Evolutionary conservation across 306 rosid genomes (phyloP), one percentile per base, ranked within the genome.

Genomic region (Lagenaria siceraria): DNA sequence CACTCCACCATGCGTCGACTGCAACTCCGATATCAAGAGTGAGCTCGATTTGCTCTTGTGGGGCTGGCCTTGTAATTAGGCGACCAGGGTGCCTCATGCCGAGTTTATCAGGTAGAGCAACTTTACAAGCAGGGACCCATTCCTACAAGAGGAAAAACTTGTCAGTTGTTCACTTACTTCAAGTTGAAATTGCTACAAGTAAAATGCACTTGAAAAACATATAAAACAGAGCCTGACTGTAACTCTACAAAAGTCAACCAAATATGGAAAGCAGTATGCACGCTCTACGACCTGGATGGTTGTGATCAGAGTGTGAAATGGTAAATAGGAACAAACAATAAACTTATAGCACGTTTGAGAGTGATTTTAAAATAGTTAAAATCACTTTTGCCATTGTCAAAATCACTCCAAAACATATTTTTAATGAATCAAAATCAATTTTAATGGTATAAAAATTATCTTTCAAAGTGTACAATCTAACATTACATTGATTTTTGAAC

Each of bases 1-100:
- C 99, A 51, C 99, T 92, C 99, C 99, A 95, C 99, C 97, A 92
- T 61, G 93, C 99, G 82, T 95, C 99, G 48, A 95, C 88, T 46
- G 97, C 96, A 64, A 80, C 81, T 74, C 99, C 99, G 36, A 89
- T 81, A 59, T 85, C 88, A 17, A 88, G 70, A 29, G 69, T 84
- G 62, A 78, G 82, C 79, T 84, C 91, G 10, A 73, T 74, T 83
- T 76, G 87, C 74, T 83, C 97, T 75, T 81, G 79, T 6, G 84
- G 81, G 62, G 88, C 86, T 25, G 99, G 99, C 61, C 99, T 89
- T 31, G 88, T 85, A 58, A 90, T 88, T 22, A 87, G 83, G 40
- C 99, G 96, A 62, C 86, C 88, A n/a, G 83, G 69, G 83, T 82
- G 89, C 81, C 97, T 89, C 89, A 95, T 88, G 75, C 90, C 96